A percentile compares a stretch with the other conserved stretches of the same genome.
phyloP scores from a whole-genome alignment of 129 eudicot species.

The Heracleum sosnowskyi region DNA sequence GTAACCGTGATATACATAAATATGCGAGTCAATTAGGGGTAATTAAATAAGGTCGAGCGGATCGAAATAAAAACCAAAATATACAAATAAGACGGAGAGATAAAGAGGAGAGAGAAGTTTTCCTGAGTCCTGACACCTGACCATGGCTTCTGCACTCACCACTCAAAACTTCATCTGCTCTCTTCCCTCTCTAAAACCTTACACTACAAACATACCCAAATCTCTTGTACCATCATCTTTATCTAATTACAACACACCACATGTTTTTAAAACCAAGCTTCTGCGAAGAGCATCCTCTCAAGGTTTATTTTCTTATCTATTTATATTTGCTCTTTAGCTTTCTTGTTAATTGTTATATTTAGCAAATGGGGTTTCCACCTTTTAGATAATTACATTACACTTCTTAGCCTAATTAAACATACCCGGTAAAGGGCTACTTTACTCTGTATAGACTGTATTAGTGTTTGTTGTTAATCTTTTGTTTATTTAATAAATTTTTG shows the following conservation, averaged over 20 bases:
- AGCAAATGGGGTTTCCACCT: not conserved
- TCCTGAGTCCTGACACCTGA: too few species aligned
- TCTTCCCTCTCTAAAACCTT: not conserved
- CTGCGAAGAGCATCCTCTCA: not conserved
- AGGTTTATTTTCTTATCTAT: not conserved
- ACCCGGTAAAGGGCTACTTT: too few species aligned
- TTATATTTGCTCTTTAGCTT: not conserved
- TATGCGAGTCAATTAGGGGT: too few species aligned
- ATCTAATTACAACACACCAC: not conserved
- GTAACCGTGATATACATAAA: too few species aligned
- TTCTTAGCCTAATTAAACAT: too few species aligned
- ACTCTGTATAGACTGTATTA: too few species aligned
- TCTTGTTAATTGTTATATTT: not conserved
- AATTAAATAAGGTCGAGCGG: too few species aligned
- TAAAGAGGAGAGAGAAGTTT: not conserved
- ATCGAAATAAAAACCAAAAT: too few species aligned
- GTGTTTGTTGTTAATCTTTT: too few species aligned
- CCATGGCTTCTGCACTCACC: slow-evolving; percentile 1
- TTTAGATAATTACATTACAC: too few species aligned
- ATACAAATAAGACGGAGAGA: too few species aligned
- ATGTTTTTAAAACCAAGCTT: not conserved
- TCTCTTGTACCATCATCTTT: not conserved
- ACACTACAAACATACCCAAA: not conserved
- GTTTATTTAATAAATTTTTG: not conserved
- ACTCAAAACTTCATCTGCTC: not conserved